Conservation (phyloP, 2,329 filamentous ascomycete genomes). For the Colletotrichum viniferum region DNA sequence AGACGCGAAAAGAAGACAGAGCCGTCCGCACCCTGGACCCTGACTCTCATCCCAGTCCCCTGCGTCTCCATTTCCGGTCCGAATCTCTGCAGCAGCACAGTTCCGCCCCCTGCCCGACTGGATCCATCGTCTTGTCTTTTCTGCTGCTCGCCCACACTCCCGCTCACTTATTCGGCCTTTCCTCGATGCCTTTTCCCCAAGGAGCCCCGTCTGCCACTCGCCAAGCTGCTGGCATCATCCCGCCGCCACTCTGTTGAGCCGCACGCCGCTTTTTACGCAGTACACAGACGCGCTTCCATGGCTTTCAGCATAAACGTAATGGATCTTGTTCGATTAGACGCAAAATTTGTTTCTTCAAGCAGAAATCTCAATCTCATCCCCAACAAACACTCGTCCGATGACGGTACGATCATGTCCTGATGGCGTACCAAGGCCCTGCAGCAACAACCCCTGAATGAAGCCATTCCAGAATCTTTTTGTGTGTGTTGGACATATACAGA, state of each 20-base stretch:
- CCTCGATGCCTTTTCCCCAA: not conserved
- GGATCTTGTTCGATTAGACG: not conserved
- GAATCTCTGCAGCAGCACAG: not conserved
- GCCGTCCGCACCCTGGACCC: not conserved
- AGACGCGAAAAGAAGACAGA: not conserved
- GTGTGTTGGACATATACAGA: not conserved
- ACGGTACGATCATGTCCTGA: not conserved
- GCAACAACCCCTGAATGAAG: not conserved
- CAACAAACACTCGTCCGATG: not conserved
- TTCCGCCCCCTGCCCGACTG: not conserved
- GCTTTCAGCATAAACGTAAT: not conserved
- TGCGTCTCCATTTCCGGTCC: not conserved
- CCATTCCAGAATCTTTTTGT: not conserved
- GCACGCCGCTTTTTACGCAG: not conserved
- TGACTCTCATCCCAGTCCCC: slow-evolving; percentile 11
- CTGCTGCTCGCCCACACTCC: not conserved
- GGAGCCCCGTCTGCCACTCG: not conserved
- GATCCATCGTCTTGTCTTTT: not conserved
- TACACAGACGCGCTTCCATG: not conserved
- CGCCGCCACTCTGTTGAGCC: not conserved
- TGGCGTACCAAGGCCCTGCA: not conserved
- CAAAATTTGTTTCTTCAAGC: not conserved
- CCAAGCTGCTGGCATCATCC: not conserved
- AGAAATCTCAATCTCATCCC: not conserved
- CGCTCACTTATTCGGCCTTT: slow-evolving; percentile 15